Conservation (phyloP, 2,329 filamentous ascomycete species). For the Orbilia blumenaviensis region DNA sequence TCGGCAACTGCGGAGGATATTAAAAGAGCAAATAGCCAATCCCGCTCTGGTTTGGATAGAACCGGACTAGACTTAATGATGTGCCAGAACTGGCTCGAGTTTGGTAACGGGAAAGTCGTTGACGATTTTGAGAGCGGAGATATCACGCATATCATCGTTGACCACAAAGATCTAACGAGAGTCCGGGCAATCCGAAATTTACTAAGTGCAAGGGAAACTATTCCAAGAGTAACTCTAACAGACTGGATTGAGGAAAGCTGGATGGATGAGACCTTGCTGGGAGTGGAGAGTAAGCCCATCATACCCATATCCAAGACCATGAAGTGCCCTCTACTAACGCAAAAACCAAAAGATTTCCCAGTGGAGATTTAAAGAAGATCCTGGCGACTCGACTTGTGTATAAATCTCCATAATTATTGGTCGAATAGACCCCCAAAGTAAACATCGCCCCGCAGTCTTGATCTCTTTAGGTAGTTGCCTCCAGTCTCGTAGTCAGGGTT, state of each 20-base stretch:
- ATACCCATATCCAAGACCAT: neutral
- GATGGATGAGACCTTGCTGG: slow-evolving; percentile 78
- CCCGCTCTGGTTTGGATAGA: slow-evolving; percentile 35
- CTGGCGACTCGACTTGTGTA: no score
- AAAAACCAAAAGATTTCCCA: slow-evolving; percentile 60
- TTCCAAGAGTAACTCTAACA: slow-evolving; percentile 75
- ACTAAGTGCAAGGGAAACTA: slow-evolving; percentile 59
- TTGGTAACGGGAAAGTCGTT: slow-evolving; percentile 72
- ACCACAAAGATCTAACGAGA: slow-evolving; percentile 62
- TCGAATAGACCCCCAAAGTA: no score
- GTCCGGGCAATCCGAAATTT: slow-evolving; percentile 27
- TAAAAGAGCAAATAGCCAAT: slow-evolving; percentile 33
- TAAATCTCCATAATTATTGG: no score
- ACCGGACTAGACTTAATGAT: slow-evolving; percentile 61
- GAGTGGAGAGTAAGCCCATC: slow-evolving; percentile 71
- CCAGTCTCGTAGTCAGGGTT: no score
- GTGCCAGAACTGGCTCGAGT: slow-evolving; percentile 70
- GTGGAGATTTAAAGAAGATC: slow-evolving; percentile 2
- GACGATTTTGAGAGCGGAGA: slow-evolving; percentile 65
- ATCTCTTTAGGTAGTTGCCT: no score
- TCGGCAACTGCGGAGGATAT: slow-evolving; percentile 19
- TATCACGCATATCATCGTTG: slow-evolving; percentile 78
- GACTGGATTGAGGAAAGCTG: slow-evolving; percentile 84
- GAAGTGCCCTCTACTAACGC: neutral
- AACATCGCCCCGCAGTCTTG: no score